Base-by-base conservation (phyloP, 1,284 basidiomycete species). In the Ceratobasidium sp. region DNA sequence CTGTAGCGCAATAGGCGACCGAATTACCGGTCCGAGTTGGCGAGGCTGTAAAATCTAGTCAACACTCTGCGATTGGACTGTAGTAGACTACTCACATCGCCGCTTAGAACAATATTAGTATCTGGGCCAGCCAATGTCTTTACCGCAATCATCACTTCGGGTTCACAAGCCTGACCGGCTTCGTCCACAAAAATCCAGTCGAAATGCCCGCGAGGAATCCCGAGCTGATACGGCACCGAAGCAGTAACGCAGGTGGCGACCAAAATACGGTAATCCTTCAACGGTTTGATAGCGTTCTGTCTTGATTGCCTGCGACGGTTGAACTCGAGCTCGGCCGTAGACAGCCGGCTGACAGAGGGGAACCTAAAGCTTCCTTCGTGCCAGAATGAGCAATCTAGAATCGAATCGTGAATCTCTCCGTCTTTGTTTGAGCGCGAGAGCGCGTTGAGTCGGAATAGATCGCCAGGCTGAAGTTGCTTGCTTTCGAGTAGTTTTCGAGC, bases 101-200 rank as follows among this genome's bases (percentile, higher is more conserved):
- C 91, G 3, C 89, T 88, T 0, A 92, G 84, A 44, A 91, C 81
- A 38, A 92, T 82, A 77, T 90, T 90, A 0, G 90, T 92, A 0
- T 73, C 55, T 54, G 69, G 46, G 6, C 88, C 87, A 0, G 88
- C 87, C 83, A 91, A 86, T 4, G 86, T 88, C 82, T 88, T 88
- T 81, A 92, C 88, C 0, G 87, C 54, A 12, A 91, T 86, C 84
- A 91, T 88, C 0, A 84, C 85, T 80, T 91, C 89, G 0, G 91
- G 89, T 81, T 92, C 91, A 0, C 88, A 89, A 0, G 89, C 90
- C 79, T 92, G 90, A 0, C 89, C 91, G 3, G 90, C 90, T 80
- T 92, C 91, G 81, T 92, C 91, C 8, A 91, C 83, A 80, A 92
- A 90, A n/a, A 92, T 90, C 78, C 91, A 88, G 1, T 83, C 86